Evolutionary conservation across 768 basidiomycete species (phyloP).

Genomic region (Tephrocybe sp.): DNA sequence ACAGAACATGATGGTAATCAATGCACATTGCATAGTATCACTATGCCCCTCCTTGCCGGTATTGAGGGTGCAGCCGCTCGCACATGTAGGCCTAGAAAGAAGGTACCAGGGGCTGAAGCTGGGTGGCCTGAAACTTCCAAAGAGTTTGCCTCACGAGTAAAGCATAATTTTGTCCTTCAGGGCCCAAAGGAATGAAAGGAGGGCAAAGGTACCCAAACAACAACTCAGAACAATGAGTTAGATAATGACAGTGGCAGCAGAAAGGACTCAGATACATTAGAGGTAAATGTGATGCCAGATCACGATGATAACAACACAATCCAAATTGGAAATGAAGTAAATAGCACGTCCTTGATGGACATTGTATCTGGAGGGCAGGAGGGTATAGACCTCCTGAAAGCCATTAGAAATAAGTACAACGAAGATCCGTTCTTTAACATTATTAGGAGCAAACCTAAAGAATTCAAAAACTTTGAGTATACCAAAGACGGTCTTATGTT

Average conservation of each 20-base stretch:
- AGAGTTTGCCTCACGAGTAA: conserved; percentile 4
- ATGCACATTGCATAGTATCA: neutral
- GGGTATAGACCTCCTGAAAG: conserved; percentile 1
- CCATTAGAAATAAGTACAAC: conserved; percentile 8
- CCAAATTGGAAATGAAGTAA: too few species aligned
- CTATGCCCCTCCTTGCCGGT: neutral
- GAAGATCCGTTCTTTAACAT: conserved; percentile 12
- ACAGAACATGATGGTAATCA: neutral
- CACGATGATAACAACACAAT: neutral
- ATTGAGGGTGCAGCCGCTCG: neutral
- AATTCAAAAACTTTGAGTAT: conserved; percentile 1
- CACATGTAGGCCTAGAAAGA: neutral
- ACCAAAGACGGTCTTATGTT: neutral
- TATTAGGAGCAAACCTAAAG: neutral
- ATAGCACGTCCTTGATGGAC: neutral
- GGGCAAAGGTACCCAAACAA: neutral
- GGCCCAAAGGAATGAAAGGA: conserved; percentile 10
- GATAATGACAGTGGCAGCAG: too few species aligned
- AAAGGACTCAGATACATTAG: neutral
- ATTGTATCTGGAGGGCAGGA: neutral
- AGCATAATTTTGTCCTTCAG: conserved; percentile 9
- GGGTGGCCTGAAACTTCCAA: conserved; percentile 6
- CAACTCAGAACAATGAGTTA: neutral
- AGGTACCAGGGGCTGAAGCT: neutral
- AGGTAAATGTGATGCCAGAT: neutral